phyloP scores from a whole-genome alignment of 2,329 filamentous ascomycete genomes.

The Fragosphaeria purpurea region DNA sequence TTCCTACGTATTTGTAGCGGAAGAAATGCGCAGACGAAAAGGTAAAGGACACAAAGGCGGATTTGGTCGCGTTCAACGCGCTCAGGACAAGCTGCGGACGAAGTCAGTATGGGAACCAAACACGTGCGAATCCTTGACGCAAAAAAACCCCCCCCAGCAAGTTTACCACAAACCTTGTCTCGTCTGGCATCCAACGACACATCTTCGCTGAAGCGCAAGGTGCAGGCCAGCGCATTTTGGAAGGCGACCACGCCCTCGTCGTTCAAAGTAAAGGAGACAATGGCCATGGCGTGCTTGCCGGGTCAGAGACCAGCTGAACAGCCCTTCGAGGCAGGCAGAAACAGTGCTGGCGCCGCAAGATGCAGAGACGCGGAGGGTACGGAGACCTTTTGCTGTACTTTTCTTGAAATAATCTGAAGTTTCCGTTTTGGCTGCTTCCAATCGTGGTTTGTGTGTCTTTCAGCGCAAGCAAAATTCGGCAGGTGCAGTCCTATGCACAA shows the following conservation, averaged over 20 bases:
- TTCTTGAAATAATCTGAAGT: too few relatives aligned
- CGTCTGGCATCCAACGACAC: conserved; percentile 64
- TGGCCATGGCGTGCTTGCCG: conserved; percentile 33
- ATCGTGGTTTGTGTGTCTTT: too few relatives aligned
- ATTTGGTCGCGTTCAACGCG: conserved; percentile 69
- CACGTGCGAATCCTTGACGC: too few relatives aligned
- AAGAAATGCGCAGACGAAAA: conserved; percentile 61
- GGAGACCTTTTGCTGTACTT: too few relatives aligned
- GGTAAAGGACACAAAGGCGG: conserved; percentile 64
- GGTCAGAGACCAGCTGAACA: too few relatives aligned
- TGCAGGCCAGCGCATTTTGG: conserved; percentile 63
- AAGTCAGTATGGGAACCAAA: not conserved
- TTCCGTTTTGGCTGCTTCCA: too few relatives aligned
- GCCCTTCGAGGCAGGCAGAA: too few relatives aligned
- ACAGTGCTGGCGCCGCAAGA: too few relatives aligned
- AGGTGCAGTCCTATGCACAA: too few relatives aligned
- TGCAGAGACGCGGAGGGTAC: too few relatives aligned
- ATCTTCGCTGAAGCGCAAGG: conserved; percentile 70
- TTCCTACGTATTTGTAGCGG: conserved; percentile 56
- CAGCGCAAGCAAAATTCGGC: too few relatives aligned
- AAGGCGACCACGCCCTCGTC: conserved; percentile 62
- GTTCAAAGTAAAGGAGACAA: conserved; percentile 63
- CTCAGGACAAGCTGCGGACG: conserved; percentile 55
- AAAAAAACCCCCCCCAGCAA: not conserved
- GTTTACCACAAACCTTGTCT: conserved; percentile 43